These are phyloP conservation scores for Krasilnikovozyma curviuscula DNA, from an alignment of 768 basidiomycete genomes.

Conservation along the genomic window DNA sequence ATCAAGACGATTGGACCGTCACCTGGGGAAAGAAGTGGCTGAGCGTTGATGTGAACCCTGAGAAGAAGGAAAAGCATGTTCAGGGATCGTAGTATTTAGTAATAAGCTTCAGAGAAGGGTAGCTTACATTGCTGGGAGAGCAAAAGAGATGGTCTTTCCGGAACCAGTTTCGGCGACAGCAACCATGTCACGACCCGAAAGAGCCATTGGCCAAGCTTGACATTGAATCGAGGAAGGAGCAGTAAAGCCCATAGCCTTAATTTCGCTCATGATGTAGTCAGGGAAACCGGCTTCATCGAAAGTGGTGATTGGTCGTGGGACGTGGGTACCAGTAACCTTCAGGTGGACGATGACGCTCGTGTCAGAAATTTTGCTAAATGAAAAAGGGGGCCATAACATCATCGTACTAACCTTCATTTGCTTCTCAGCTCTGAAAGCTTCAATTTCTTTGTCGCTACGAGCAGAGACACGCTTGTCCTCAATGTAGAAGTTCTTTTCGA, in stretches of 20 bases:
- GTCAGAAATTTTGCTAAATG: not conserved
- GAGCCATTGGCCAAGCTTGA: slow-evolving; percentile 98
- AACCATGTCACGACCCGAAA: slow-evolving; percentile 79
- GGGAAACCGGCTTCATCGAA: slow-evolving; percentile 96
- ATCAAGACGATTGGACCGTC: slow-evolving; percentile 96
- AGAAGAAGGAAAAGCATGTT: not conserved
- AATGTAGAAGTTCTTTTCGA: slow-evolving; percentile 77
- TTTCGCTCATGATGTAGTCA: slow-evolving; percentile 82
- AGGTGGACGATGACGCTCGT: too few relatives aligned
- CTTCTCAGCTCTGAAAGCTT: slow-evolving; percentile 62
- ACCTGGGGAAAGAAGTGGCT: slow-evolving; percentile 77
- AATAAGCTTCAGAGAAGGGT: not conserved
- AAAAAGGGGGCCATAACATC: not conserved
- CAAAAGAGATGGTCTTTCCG: slow-evolving; percentile 96
- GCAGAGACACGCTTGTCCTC: slow-evolving; percentile 69
- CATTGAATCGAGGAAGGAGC: slow-evolving; percentile 90
- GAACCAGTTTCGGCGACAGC: slow-evolving; percentile 97
- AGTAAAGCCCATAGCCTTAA: slow-evolving; percentile 81
- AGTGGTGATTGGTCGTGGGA: slow-evolving; percentile 71
- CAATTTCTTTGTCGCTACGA: slow-evolving; percentile 65
- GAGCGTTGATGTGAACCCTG: slow-evolving; percentile 87
- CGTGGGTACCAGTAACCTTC: slow-evolving; percentile 66
- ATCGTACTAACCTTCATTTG: slow-evolving; percentile 55
- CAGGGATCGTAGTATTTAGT: not conserved
- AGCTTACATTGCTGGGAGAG: slow-evolving; percentile 72